Base-by-base conservation (phyloP, 352 stramenopile species). In the Thalassiosira delicatula region DNA sequence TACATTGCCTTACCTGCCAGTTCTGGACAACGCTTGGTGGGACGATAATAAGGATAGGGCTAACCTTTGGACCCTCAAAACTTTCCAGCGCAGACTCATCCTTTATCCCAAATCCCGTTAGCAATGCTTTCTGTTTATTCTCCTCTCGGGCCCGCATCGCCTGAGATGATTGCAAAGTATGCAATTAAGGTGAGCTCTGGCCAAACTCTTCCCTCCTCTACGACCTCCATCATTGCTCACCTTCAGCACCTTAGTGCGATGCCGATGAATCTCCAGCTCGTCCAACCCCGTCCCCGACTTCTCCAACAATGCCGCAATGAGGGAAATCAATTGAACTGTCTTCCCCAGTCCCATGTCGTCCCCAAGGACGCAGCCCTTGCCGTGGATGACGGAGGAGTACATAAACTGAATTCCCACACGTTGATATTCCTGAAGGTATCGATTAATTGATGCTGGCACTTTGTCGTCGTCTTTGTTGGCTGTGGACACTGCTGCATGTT, bases 381-480 rank as follows among this genome's bases (percentile, higher is more conserved):
- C 77, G 37, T 78, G 37, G 32, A 83, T 77, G 21, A 94, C 76
- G 46, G 82, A 83, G 29, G 91, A 87, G 73, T 90, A 90, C 72
- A 95, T 87, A 37, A 94, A 95, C 51, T 85, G 46, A 56, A 95
- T 84, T 12, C 92, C 92, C 25, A 83, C 79, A 49, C 86, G 71
- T 71, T 95, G 92, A 84, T 93, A 95, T 14, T 63, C 66, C 51
- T 83, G 54, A 32, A 95, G 70, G 75, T 95, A 95, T 33, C 90
- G 76, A 79, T 91, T 92, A 19, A 95, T 91, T 17, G 89, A 88
- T 35, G 89, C 90, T 23, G 92, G 91, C 21, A 95, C 85, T 63
- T 83, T 21, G 70, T 88, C 51, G 8, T 40, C 32, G 2, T 67
- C 42, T 67, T 74, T 44, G 42, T 79, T 59, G 57, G 33, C 32